Conservation (phyloP, 495 filamentous ascomycete species). For the Tetracladium setigerum region DNA sequence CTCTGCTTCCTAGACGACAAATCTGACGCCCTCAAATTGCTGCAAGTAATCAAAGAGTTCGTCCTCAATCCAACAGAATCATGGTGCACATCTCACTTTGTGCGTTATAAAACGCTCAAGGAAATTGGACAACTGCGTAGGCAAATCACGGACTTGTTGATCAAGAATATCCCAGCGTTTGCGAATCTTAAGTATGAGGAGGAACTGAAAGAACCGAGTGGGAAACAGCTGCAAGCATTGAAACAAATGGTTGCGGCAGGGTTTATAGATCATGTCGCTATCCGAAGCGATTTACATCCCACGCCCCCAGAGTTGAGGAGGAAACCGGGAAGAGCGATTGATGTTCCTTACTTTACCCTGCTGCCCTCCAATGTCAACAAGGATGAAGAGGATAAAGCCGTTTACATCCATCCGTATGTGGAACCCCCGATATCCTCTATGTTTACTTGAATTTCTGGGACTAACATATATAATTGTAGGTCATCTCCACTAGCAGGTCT, state of each 20-base stretch:
- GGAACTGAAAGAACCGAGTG: conserved; percentile 59
- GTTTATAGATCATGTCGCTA: conserved; percentile 93
- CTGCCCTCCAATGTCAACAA: conserved; percentile 53
- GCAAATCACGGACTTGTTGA: conserved; percentile 76
- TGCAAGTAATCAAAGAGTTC: conserved; percentile 82
- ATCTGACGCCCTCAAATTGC: conserved; percentile 83
- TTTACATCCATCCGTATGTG: conserved; percentile 32
- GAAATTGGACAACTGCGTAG: conserved; percentile 76
- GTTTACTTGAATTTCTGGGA: conserved; percentile 47
- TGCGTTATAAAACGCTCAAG: conserved; percentile 74
- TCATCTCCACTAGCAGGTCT: conserved; percentile 68
- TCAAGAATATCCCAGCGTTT: conserved; percentile 62
- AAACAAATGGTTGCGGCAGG: conserved; percentile 88
- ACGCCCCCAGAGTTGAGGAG: conserved; percentile 60
- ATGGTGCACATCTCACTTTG: conserved; percentile 77
- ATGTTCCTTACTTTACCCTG: conserved; percentile 86
- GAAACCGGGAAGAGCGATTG: conserved; percentile 72
- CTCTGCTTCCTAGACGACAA: conserved; percentile 75
- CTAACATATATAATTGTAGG: no score
- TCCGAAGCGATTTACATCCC: conserved; percentile 79
- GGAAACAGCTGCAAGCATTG: conserved; percentile 69
- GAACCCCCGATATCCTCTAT: conserved; percentile 48
- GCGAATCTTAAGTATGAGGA: conserved; percentile 48
- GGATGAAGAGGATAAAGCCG: conserved; percentile 27
- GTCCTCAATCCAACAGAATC: conserved; percentile 55